phyloP scores from a whole-genome alignment of 2,329 filamentous ascomycete species.

The Stemphylium vesicarium region DNA sequence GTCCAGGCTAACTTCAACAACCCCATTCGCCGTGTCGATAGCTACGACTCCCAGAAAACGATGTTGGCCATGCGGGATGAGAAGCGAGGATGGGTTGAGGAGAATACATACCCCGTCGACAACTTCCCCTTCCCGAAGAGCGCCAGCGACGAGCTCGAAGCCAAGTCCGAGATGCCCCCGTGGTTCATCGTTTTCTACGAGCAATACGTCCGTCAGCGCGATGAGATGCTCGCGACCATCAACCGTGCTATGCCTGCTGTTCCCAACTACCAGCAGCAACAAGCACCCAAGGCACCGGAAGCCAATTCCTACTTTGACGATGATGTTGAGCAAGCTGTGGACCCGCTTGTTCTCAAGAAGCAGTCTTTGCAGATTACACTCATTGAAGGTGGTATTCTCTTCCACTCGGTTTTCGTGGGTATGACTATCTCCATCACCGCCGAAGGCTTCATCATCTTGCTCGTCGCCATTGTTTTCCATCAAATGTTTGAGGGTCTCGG shows the following conservation, averaged over 20 bases:
- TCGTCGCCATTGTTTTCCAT: constrained; percentile 68
- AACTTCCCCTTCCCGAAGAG: constrained; percentile 41
- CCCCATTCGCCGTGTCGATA: constrained; percentile 36
- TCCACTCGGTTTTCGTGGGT: constrained; percentile 69
- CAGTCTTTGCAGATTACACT: constrained; percentile 50
- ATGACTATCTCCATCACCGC: constrained; percentile 66
- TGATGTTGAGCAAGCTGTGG: constrained; percentile 46
- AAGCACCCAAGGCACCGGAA: constrained; percentile 25
- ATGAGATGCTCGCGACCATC: constrained; percentile 65
- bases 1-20: constrained; percentile 43
- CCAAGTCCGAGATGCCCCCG: constrained; percentile 59
- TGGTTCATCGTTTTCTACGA: constrained; percentile 70
- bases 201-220: constrained; percentile 66
- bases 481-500: constrained; percentile 69
- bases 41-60: constrained; percentile 46
- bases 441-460: constrained; percentile 63
- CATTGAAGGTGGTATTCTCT: constrained; percentile 67
- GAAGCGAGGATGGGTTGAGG: constrained; percentile 45
- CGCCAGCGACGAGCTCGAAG: constrained; percentile 35
- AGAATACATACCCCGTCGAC: constrained; percentile 32
- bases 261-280: constrained; percentile 41
- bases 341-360: constrained; percentile 49
- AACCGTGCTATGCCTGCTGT: constrained; percentile 45
- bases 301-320: constrained; percentile 46
- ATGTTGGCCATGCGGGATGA: constrained; percentile 42